Evolutionary conservation across 2,329 filamentous ascomycete species (phyloP).

Genomic region (Cladosporium phlei): DNA sequence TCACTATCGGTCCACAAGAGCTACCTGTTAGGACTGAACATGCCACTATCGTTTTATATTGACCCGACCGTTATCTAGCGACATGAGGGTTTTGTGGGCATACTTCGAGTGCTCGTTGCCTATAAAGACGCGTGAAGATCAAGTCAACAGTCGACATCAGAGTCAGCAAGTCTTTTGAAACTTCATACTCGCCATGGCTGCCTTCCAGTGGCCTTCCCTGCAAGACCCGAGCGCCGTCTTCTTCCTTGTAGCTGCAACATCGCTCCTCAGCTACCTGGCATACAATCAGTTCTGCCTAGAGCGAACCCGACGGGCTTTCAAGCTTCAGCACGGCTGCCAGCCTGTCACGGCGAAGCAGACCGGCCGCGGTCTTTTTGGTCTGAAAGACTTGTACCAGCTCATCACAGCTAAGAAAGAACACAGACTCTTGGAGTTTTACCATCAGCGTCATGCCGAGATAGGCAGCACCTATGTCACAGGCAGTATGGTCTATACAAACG

Average conservation of each 20-base stretch:
- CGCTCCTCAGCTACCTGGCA: slow-evolving; percentile 1
- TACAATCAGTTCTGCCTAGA: slow-evolving; percentile 1
- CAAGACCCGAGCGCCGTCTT: not conserved
- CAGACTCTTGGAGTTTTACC: not conserved
- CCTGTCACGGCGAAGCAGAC: not conserved
- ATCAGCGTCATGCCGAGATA: not conserved
- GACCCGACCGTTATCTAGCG: no score
- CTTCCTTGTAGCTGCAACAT: not conserved
- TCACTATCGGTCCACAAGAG: no score
- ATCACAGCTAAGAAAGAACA: slow-evolving; percentile 5
- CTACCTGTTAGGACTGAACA: no score
- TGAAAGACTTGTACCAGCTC: not conserved
- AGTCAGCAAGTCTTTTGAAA: no score
- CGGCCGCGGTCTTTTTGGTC: not conserved
- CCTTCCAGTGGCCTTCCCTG: not conserved
- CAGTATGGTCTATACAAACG: slow-evolving; percentile 17
- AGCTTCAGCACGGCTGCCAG: slow-evolving; percentile 7
- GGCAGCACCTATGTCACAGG: slow-evolving; percentile 2
- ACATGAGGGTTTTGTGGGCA: no score
- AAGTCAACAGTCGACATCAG: no score
- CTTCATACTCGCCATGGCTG: not conserved
- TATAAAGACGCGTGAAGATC: no score
- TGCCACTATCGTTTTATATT: no score
- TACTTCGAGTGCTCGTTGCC: no score
- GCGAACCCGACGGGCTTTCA: slow-evolving; percentile 2